These are phyloP conservation scores for Triticum monococcum DNA, from an alignment of 176 grass and related monocot genomes.

Conservation along the genomic window DNA sequence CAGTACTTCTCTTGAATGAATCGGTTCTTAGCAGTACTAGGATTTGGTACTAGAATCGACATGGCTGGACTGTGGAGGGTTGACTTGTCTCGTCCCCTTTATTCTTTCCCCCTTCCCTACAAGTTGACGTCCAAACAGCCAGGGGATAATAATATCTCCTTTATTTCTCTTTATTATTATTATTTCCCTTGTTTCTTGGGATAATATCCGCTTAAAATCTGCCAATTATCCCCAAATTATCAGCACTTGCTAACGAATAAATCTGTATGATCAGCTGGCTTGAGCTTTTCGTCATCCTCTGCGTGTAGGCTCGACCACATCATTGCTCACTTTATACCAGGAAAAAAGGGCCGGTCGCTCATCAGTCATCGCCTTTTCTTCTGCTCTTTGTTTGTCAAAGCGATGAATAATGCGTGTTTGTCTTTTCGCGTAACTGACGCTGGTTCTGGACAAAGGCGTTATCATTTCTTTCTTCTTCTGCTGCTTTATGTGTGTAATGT, in stretches of 20 bases:
- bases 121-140: neutral
- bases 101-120: neutral
- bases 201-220: neutral
- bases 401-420: neutral
- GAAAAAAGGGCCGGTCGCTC: neutral
- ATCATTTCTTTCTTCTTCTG: constrained; percentile 24
- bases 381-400: neutral
- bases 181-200: neutral
- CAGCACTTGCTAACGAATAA: neutral
- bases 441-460: neutral
- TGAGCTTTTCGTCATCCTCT: neutral
- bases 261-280: neutral
- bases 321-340: constrained; percentile 1
- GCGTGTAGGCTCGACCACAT: neutral
- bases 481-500: constrained; percentile 25
- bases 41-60: neutral
- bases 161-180: neutral
- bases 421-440: neutral
- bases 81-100: constrained; percentile 28
- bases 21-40: constrained; percentile 15
- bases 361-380: neutral
- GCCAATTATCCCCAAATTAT: neutral
- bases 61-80: constrained; percentile 37
- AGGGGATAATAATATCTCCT: neutral
- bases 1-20: neutral